phyloP scores from a whole-genome alignment of 2,329 filamentous ascomycete species.

The Botrytis squamosa region DNA sequence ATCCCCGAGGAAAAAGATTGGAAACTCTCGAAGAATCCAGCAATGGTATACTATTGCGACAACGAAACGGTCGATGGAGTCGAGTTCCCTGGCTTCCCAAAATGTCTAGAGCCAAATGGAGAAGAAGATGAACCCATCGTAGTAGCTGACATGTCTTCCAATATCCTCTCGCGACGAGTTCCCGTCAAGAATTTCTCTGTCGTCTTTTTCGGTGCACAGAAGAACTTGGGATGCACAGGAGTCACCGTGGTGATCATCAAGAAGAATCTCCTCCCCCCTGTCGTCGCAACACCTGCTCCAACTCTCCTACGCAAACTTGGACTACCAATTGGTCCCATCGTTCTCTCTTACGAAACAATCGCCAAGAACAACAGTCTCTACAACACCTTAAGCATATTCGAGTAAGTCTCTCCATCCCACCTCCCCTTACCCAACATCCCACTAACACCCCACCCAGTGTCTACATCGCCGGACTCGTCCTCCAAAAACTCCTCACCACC shows the following conservation, averaged over 20 bases:
- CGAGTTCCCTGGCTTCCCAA: conserved; percentile 76
- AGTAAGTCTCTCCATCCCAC: conserved; percentile 44
- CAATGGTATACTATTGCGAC: conserved; percentile 81
- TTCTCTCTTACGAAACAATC: conserved; percentile 80
- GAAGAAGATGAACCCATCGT: conserved; percentile 71
- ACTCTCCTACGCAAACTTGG: conserved; percentile 70
- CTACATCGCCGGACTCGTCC: conserved; percentile 85
- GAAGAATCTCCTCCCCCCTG: conserved; percentile 73
- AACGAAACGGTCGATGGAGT: conserved; percentile 96
- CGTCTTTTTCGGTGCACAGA: conserved; percentile 92
- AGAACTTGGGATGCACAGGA: conserved; percentile 86
- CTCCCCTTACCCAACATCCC: not conserved
- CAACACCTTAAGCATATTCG: conserved; percentile 94
- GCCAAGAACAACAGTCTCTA: conserved; percentile 94
- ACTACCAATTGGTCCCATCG: conserved; percentile 73
- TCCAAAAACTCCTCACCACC: conserved; percentile 67
- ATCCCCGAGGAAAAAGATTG: conserved; percentile 78
- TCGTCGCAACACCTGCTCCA: conserved; percentile 62
- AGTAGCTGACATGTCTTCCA: conserved; percentile 90
- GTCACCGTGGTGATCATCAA: conserved; percentile 83
- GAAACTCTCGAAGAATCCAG: conserved; percentile 66
- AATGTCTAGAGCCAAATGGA: conserved; percentile 55
- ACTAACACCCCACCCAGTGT: conserved; percentile 52
- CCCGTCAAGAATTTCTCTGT: conserved; percentile 76
- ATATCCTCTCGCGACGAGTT: conserved; percentile 80